Conservation (phyloP, 768 basidiomycete species). For the Termitomyces sp. region DNA sequence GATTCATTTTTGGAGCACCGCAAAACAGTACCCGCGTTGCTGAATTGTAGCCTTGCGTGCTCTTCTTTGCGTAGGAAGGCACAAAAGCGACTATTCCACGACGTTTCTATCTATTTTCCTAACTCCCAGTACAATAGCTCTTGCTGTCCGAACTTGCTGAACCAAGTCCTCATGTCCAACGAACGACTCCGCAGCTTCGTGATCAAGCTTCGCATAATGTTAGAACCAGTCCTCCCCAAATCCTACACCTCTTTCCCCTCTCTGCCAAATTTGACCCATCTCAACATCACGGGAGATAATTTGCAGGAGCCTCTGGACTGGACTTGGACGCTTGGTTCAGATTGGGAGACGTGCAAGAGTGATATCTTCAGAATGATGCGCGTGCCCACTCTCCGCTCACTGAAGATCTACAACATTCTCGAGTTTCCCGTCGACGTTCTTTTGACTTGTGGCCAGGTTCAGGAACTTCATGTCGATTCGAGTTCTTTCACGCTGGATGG, state of each 20-base stretch:
- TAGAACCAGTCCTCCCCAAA: neutral
- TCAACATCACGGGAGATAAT: neutral
- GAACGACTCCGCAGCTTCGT: neutral
- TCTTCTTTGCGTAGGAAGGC: neutral
- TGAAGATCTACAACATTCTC: neutral
- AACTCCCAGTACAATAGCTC: neutral
- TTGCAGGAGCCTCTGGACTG: neutral
- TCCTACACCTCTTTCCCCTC: neutral
- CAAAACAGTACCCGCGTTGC: neutral
- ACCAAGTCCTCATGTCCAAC: neutral
- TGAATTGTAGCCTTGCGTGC: neutral
- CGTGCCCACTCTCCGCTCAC: neutral
- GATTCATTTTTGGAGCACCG: neutral
- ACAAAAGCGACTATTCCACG: neutral
- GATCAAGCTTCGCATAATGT: neutral
- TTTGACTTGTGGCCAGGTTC: neutral
- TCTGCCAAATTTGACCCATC: neutral
- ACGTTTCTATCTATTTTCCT: neutral
- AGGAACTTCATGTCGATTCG: neutral
- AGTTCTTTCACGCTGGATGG: neutral
- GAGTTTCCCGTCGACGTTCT: neutral
- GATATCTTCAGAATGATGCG: neutral
- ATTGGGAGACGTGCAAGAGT: neutral
- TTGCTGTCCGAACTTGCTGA: neutral
- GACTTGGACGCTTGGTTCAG: neutral